A percentile compares a stretch with the other conserved stretches of the same genome.
Evolutionary conservation across 176 grass and related monocot species (phyloP).

Genomic region (Tuctoria greenei): DNA sequence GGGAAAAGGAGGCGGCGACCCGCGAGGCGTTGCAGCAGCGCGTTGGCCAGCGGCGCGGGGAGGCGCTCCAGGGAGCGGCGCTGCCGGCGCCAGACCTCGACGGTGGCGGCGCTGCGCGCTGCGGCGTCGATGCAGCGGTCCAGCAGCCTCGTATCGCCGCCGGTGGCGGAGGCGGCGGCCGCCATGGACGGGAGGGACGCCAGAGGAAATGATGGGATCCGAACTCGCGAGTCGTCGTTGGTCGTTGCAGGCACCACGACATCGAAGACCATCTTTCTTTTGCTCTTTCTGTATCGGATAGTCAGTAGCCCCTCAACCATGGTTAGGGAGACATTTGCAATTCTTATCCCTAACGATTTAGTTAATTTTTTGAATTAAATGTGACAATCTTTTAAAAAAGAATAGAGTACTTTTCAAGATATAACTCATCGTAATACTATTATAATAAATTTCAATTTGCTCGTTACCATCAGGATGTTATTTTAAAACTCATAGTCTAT

Average conservation of each 20-base stretch:
- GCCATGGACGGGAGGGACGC: slow-evolving; percentile 16
- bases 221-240: neutral
- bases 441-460: too few relatives aligned
- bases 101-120: slow-evolving; percentile 36
- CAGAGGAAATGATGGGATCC: neutral
- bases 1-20: slow-evolving; percentile 64
- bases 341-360: too few relatives aligned
- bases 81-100: slow-evolving; percentile 85
- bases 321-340: too few relatives aligned
- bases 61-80: slow-evolving; percentile 80
- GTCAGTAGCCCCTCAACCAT: too few relatives aligned
- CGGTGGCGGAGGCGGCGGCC: neutral
- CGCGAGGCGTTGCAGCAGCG: slow-evolving; percentile 66
- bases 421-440: too few relatives aligned
- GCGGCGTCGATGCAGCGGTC: slow-evolving; percentile 68
- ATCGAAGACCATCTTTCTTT: neutral
- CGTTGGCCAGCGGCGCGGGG: slow-evolving; percentile 64
- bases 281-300: too few relatives aligned
- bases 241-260: neutral
- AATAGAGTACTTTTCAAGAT: too few relatives aligned
- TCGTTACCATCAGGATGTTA: too few relatives aligned
- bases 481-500: too few relatives aligned
- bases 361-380: too few relatives aligned
- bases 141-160: slow-evolving; percentile 29
- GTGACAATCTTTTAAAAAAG: too few relatives aligned